Evolutionary conservation across 2,329 filamentous ascomycete species (phyloP), one percentile per base, ranked within the genome.

Genomic region (Ophiocordyceps robertsii): DNA sequence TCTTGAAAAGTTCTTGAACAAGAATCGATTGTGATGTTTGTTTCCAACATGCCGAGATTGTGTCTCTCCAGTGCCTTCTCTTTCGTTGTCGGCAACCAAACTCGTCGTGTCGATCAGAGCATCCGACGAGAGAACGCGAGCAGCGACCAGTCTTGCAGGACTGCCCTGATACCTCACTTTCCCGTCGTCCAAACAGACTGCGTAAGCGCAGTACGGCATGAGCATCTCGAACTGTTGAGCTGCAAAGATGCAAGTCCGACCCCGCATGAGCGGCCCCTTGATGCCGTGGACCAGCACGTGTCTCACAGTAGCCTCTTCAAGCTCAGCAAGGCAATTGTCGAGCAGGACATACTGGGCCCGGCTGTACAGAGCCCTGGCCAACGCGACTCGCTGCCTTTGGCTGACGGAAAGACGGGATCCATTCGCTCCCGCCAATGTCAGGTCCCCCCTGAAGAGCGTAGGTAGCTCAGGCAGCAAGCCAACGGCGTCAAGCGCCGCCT

Each of bases 291-390:
- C 35, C 14, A 46, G 12, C 16, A 47, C 32, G 13, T 36, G 24
- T 12, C 13, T 30, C 14, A 38, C 38, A 11, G 42, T 46, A 8
- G 33, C 24, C 5, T 79, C 77, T 56, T 88, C 84, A 11, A 88
- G 72, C 2, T 82, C 76, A 52, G 77, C 81, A 57, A 88, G 84
- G 19, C 86, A 81, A 51, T 89, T 84, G 56, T 89, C 84, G 43
- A 88, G 64, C 8, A 89, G 6, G 13, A 55, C 30, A 5, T 44
- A 38, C 11, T 43, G 42, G 3, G 50, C 51, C 3, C 27, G 37
- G 0, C 50, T 49, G 38, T 53, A 55, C 0, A 53, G 42, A n/a
- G 52, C 52, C 12, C 52, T 44, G 6, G 48, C 51, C 1, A 54
- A 24, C 11, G 50, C 44, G 4, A 54, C 32, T 5, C 51, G 39